These are phyloP conservation scores for Musa itinerans DNA, from an alignment of 176 grass and related monocot genomes.

Conservation along the genomic window DNA sequence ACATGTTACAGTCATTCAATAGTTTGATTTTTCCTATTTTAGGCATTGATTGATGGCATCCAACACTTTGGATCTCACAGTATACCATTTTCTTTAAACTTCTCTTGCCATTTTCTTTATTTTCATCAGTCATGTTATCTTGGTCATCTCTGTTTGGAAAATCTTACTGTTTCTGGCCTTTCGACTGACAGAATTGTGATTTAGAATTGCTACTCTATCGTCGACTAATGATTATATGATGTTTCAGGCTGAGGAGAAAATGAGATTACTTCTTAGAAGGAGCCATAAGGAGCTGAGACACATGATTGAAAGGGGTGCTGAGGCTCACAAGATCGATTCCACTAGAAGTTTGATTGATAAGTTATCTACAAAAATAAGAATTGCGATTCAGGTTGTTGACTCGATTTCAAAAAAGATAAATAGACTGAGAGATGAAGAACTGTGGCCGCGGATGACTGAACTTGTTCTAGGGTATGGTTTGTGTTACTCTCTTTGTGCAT, in stretches of 20 bases:
- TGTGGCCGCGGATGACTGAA: constrained; percentile 50
- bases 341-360: constrained; percentile 52
- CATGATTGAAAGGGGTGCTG: constrained; percentile 62
- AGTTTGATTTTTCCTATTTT: too few relatives aligned
- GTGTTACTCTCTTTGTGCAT: not conserved
- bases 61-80: too few relatives aligned
- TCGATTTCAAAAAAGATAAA: constrained; percentile 82
- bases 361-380: constrained; percentile 76
- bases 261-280: constrained; percentile 64
- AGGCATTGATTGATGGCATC: too few relatives aligned
- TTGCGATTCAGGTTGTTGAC: constrained; percentile 58
- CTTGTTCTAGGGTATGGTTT: constrained; percentile 73
- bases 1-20: too few relatives aligned
- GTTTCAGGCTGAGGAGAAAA: constrained; percentile 79
- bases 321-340: constrained; percentile 61
- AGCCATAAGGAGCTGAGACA: constrained; percentile 51
- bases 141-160: not conserved
- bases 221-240: not conserved
- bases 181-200: too few relatives aligned
- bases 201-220: too few relatives aligned
- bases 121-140: not conserved
- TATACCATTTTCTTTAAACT: too few relatives aligned
- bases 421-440: constrained; percentile 80
- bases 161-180: not conserved
- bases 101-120: too few relatives aligned